Evolutionary conservation across 2,329 filamentous ascomycete genomes (phyloP), one percentile per base, ranked within the genome.

Genomic region (Phaeosphaeriaceae sp.): DNA sequence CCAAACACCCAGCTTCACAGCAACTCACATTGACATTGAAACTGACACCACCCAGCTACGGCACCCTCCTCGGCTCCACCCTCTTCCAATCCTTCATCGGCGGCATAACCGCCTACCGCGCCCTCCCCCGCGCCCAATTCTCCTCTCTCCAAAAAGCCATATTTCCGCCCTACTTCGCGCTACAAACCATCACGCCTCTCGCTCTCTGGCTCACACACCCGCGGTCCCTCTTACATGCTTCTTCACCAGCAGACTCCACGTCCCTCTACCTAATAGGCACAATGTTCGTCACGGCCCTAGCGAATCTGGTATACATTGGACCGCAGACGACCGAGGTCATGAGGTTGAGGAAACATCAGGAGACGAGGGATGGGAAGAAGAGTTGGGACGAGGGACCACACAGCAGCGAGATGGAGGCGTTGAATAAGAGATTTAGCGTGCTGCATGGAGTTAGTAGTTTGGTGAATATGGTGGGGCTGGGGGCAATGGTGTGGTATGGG

Each of bases 341-440:
- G 86, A 85, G 83, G 63, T 83, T 91, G 77, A 84, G 93, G 71
- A 91, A 91, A 70, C 85, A 89, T 49, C 94, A 97, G 83, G 93
- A 94, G 83, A 92, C 90, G 61, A 88, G 89, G 69, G 94, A 97
- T 74, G 92, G 92, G 54, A 97, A 96, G 84, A 91, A 90, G 75
- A 91, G 89, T 77, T 91, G 90, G 71, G 92, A 96, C 63, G 81
- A 86, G 52, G 85, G 88, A 1, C 91, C 92, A 41, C 91, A 96
- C 71, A 95, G 91, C 5, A 84, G 89, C 67, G 91, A 94, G 80
- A 97, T 98, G 93, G 78, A 87, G 67, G 60, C 41, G n/a, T 44
- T 79, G 65, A 79, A 79, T 53, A 68, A 58, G 58, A 53, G 61
- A 57, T 98, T 98, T 76, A 87, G 86, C 17, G 86, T 85, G 61